Conservation (phyloP, 148 eudicot species). For the Vaccinium macrocarpon region DNA sequence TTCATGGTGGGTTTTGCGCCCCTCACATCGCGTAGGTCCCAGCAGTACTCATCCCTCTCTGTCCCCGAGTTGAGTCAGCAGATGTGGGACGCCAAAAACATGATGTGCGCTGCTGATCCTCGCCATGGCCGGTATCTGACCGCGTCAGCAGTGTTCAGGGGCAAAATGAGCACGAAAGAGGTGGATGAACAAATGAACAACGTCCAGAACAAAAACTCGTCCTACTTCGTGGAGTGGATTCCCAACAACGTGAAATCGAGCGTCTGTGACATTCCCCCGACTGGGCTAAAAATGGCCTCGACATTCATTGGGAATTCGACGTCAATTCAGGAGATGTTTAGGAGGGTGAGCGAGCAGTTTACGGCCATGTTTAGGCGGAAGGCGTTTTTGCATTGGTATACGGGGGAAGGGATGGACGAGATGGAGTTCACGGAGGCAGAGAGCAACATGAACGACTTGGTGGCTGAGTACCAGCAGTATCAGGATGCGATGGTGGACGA, state of each 20-base stretch:
- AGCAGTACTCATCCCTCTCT: conserved; percentile 65
- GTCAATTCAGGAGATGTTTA: not conserved
- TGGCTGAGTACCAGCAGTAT: conserved; percentile 6
- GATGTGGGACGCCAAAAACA: conserved; percentile 1
- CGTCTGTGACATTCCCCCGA: not conserved
- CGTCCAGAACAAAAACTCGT: not conserved
- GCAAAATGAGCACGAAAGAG: conserved; percentile 2
- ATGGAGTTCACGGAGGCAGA: conserved; percentile 7
- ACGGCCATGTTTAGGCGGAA: not conserved
- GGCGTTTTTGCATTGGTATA: not conserved
- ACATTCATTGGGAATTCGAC: not conserved
- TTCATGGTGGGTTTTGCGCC: conserved; percentile 52
- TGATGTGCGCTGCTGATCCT: not conserved
- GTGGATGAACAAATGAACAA: not conserved
- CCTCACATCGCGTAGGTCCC: conserved; percentile 73
- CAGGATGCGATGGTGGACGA: not conserved
- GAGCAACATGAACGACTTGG: conserved; percentile 1
- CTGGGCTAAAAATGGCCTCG: not conserved
- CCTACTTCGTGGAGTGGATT: conserved; percentile 1
- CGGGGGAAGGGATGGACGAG: conserved; percentile 2
- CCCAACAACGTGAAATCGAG: not conserved
- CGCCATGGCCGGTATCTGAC: conserved; percentile 1
- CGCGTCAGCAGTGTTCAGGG: not conserved
- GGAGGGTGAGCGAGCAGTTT: conserved; percentile 10
- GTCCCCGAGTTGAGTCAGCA: conserved; percentile 69